Evolutionary conservation across 805 yeast genomes (phyloP).

Genomic region (Cyberlindnera bimundalis): DNA sequence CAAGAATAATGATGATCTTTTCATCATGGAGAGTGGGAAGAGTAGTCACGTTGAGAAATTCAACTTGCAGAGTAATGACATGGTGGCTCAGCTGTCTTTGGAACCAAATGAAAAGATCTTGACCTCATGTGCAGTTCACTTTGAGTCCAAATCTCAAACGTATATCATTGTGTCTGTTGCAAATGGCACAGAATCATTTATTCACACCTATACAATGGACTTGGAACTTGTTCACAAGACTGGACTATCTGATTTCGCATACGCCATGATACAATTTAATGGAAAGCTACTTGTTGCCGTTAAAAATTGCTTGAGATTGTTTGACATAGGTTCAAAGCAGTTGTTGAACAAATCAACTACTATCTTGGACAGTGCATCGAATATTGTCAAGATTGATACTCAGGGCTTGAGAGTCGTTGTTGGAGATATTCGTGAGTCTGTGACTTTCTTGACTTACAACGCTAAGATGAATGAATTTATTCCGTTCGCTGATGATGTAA

Average conservation of each 20-base stretch:
- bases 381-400: constrained; percentile 48
- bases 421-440: constrained; percentile 71
- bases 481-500: constrained; percentile 66
- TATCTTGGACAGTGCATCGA: constrained; percentile 39
- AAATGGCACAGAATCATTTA: constrained; percentile 17
- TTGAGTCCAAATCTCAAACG: constrained; percentile 26
- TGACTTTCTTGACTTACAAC: constrained; percentile 54
- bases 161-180: constrained; percentile 46
- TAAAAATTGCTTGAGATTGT: constrained; percentile 51
- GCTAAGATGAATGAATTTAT: constrained; percentile 46
- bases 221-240: constrained; percentile 61
- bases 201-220: constrained; percentile 33
- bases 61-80: constrained; percentile 12
- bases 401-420: constrained; percentile 59
- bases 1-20: constrained; percentile 20
- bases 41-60: constrained; percentile 16
- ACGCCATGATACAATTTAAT: constrained; percentile 51
- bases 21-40: constrained; percentile 18
- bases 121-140: constrained; percentile 15
- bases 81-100: constrained; percentile 8
- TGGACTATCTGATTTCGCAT: constrained; percentile 42
- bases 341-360: constrained; percentile 62
- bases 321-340: constrained; percentile 77
- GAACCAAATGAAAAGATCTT: constrained; percentile 14
- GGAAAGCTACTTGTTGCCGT: constrained; percentile 61